phyloP scores from a whole-genome alignment of 805 yeast genomes.

The Ogataea thermomethanolica region DNA sequence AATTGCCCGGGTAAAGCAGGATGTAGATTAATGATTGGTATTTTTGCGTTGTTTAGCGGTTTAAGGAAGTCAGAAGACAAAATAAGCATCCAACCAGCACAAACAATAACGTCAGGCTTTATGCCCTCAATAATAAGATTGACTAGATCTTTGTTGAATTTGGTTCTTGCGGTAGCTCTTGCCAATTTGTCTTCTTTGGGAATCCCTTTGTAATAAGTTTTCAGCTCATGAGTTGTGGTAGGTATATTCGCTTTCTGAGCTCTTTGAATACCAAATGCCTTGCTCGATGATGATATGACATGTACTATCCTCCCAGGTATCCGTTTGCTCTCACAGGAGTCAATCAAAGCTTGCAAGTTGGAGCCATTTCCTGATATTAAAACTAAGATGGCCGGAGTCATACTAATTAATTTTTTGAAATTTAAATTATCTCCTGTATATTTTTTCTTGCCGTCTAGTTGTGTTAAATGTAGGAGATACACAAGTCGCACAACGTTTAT shows the following conservation, averaged over 20 bases:
- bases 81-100: constrained; percentile 99
- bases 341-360: constrained; percentile 92
- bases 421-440: constrained; percentile 2
- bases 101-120: constrained; percentile 82
- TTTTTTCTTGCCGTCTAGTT: neutral
- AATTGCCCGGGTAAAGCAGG: constrained; percentile 97
- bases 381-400: constrained; percentile 51
- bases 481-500: too few species aligned
- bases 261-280: constrained; percentile 84
- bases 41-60: constrained; percentile 55
- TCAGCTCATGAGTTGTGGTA: constrained; percentile 68
- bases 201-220: constrained; percentile 67
- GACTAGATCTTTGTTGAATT: constrained; percentile 79
- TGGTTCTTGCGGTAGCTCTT: constrained; percentile 59
- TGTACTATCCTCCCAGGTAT: constrained; percentile 53
- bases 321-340: constrained; percentile 46
- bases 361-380: constrained; percentile 94
- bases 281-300: constrained; percentile 80
- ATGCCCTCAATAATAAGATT: constrained; percentile 50
- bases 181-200: constrained; percentile 62
- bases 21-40: constrained; percentile 88
- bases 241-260: constrained; percentile 70
- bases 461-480: neutral
- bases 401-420: neutral
- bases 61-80: constrained; percentile 71